A percentile compares a stretch with the other conserved stretches of the same genome.
Conservation (phyloP, 2,329 filamentous ascomycete genomes). For the Venturia oleaginea region DNA sequence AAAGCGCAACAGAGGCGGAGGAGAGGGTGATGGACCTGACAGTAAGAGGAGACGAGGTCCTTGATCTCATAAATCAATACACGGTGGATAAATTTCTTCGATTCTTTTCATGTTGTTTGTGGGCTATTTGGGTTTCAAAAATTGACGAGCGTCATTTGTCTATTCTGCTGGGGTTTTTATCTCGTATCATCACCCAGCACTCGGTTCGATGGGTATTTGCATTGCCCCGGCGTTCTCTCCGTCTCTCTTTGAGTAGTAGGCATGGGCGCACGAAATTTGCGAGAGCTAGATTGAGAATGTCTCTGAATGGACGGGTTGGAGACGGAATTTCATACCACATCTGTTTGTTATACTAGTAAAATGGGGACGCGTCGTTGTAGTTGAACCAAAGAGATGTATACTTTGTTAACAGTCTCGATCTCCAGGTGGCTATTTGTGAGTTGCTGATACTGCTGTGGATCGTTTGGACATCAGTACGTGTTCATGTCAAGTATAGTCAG, state of each 20-base stretch:
- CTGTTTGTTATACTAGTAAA: background rate
- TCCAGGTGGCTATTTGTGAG: too few species aligned
- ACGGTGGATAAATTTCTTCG: background rate
- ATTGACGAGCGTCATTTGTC: background rate
- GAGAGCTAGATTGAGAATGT: background rate
- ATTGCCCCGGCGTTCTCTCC: background rate
- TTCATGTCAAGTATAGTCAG: too few species aligned
- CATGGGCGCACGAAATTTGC: background rate
- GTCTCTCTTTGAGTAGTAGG: background rate
- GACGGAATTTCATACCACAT: too few species aligned
- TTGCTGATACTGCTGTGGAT: too few species aligned
- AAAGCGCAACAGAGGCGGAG: slow-evolving; percentile 8
- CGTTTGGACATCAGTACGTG: too few species aligned
- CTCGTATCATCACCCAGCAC: background rate
- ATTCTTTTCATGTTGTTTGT: slow-evolving; percentile 8
- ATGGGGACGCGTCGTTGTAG: too few species aligned
- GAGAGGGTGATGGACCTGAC: slow-evolving; percentile 3
- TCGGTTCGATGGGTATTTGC: background rate
- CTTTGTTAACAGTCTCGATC: too few species aligned
- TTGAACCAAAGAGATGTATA: too few species aligned
- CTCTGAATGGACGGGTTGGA: background rate
- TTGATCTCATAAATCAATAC: background rate
- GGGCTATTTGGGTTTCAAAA: background rate
- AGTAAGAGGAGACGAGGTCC: slow-evolving; percentile 15
- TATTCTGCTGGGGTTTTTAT: background rate